A percentile compares a stretch with the other conserved stretches of the same genome.
phyloP scores from a whole-genome alignment of 2,329 filamentous ascomycete species.

The Hypoxylon sp. region DNA sequence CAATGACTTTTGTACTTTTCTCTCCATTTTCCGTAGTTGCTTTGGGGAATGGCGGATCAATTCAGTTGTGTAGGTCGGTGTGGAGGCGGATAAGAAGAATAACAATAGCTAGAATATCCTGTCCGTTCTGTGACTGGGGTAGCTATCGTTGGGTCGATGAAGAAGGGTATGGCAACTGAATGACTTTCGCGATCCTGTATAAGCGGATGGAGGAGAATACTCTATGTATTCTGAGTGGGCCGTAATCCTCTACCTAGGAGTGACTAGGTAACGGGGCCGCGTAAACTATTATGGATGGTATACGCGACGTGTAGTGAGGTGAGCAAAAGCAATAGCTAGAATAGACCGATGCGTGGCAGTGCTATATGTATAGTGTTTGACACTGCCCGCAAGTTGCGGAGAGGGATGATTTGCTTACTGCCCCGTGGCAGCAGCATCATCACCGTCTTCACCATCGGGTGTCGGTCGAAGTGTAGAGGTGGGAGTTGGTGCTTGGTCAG shows the following conservation, averaged over 20 bases:
- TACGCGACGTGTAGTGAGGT: not conserved
- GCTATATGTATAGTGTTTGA: not conserved
- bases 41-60: not conserved
- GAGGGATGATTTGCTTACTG: slow-evolving; percentile 7
- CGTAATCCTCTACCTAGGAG: not conserved
- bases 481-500: slow-evolving; percentile 34
- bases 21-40: not conserved
- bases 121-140: not conserved
- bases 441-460: slow-evolving; percentile 2
- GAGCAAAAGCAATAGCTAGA: slow-evolving; percentile 1
- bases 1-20: not conserved
- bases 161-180: not conserved
- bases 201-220: not conserved
- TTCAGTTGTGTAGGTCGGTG: not conserved
- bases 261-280: not conserved
- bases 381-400: not conserved
- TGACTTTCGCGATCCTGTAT: not conserved
- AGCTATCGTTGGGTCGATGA: not conserved
- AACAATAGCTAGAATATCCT: not conserved
- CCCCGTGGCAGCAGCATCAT: slow-evolving; percentile 12
- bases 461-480: slow-evolving; percentile 3
- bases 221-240: not conserved
- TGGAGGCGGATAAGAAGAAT: no score
- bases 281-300: not conserved
- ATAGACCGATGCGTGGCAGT: not conserved